phyloP scores from a whole-genome alignment of 1,284 basidiomycete genomes.

The Gomphus bonarii region DNA sequence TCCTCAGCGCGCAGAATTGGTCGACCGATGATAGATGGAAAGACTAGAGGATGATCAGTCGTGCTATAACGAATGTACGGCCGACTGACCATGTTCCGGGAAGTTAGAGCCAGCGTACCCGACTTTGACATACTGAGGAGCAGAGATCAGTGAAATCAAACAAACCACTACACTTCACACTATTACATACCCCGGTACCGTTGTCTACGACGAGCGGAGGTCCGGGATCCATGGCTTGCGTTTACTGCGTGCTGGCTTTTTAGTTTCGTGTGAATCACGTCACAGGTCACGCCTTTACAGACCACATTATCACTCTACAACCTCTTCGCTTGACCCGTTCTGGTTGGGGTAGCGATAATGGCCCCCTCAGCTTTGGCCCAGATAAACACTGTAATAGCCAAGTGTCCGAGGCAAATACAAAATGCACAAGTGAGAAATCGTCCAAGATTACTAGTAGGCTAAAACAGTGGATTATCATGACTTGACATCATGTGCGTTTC shows the following conservation, averaged over 20 bases:
- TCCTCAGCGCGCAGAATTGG: slow-evolving; percentile 98
- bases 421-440: too few species aligned
- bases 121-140: slow-evolving; percentile 87
- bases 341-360: too few species aligned
- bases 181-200: slow-evolving; percentile 82
- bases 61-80: slow-evolving; percentile 1
- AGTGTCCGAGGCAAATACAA: too few species aligned
- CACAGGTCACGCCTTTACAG: too few species aligned
- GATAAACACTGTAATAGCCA: too few species aligned
- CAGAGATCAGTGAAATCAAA: slow-evolving; percentile 10
- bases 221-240: slow-evolving; percentile 44
- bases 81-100: slow-evolving; percentile 79
- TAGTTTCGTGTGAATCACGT: too few species aligned
- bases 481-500: too few species aligned
- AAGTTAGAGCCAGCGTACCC: slow-evolving; percentile 98
- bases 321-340: too few species aligned
- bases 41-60: slow-evolving; percentile 43
- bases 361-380: too few species aligned
- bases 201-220: slow-evolving; percentile 92
- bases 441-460: too few species aligned
- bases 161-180: not conserved
- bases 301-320: too few species aligned
- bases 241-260: not conserved
- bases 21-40: slow-evolving; percentile 92
- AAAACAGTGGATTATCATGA: too few species aligned